A percentile compares a stretch with the other conserved stretches of the same genome.
These are phyloP conservation scores for Inonotus hispidus DNA, from an alignment of 1,284 basidiomycete genomes.

Conservation along the genomic window DNA sequence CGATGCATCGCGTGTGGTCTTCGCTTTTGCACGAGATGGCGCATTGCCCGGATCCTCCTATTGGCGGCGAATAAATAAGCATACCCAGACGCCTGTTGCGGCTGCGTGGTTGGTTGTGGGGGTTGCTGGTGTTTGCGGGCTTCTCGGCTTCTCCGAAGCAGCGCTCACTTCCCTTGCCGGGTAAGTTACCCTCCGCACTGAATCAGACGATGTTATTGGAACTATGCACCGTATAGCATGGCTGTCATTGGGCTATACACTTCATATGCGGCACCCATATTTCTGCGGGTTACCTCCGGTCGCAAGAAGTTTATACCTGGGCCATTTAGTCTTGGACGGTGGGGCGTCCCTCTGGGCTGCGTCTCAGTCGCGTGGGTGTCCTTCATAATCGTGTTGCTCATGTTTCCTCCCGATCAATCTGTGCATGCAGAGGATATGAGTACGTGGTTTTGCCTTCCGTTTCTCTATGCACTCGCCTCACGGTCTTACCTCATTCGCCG, in stretches of 20 bases:
- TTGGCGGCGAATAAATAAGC: constrained; percentile 55
- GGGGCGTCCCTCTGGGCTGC: constrained; percentile 53
- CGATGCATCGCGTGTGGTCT: constrained; percentile 69
- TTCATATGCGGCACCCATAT: constrained; percentile 63
- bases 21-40: constrained; percentile 68
- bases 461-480: constrained; percentile 5
- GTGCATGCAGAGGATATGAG: constrained; percentile 49
- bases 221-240: constrained; percentile 37
- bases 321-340: constrained; percentile 54
- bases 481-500: background rate
- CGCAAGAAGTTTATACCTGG: constrained; percentile 51
- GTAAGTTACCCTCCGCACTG: constrained; percentile 31
- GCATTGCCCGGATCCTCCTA: constrained; percentile 65
- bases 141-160: constrained; percentile 59
- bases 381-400: constrained; percentile 54
- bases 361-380: constrained; percentile 61
- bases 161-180: constrained; percentile 63
- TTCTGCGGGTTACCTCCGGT: constrained; percentile 65
- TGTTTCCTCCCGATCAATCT: constrained; percentile 50
- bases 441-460: constrained; percentile 28
- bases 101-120: constrained; percentile 72
- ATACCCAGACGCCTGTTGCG: constrained; percentile 63
- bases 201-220: background rate
- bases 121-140: constrained; percentile 49
- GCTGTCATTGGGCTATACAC: constrained; percentile 67